Evolutionary conservation across 139 green algal genomes (phyloP), one percentile per base, ranked within the genome.

Genomic region (Limnomonas spitsbergensis): DNA sequence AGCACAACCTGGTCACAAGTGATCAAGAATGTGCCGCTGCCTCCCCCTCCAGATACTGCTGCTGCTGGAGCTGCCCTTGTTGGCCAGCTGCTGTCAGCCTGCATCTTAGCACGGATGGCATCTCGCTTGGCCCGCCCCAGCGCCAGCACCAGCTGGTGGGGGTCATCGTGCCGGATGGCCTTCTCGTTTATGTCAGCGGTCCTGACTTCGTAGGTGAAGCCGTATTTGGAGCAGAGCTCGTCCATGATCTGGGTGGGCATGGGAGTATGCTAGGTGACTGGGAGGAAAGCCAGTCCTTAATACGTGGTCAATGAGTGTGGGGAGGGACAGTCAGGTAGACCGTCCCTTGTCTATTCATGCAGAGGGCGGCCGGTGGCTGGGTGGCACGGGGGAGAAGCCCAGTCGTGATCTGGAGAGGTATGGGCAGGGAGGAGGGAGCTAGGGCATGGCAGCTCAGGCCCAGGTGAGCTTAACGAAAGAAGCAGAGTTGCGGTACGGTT

Each of bases 181-280:
- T 93, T 93, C 75, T 97, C 93, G 56, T 97, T 90, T 31, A 97
- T 97, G 73, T 90, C 90, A 24, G 92, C 91, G 26, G 87, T 91
- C 6, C 82, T 66, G 0, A 89, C 82, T 27, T 85, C 77, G 61
- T 91, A 92, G 0, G 36, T 83, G 38, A 92, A 74, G 14, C 68
- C 68, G 42, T 40, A 74, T 32, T 74, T 7, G 14, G 4, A n/a
- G 4, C 27, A 1, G 3, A 70, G 20, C 1, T 76, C 38, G 34
- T 71, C 31, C 40, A 54, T 56, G n/a, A 76, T 66, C 69, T 78
- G 68, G 14, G 20, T 61, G 47, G n/a, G n/a, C n/a, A n/a, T n/a
- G n/a, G n/a, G n/a, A n/a, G n/a, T n/a, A n/a, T n/a, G n/a, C n/a
- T n/a, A n/a, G n/a, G n/a, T n/a, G n/a, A n/a, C n/a, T n/a, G n/a